A percentile compares a stretch with the other conserved stretches of the same genome.
phyloP scores from a whole-genome alignment of 1,284 basidiomycete genomes.

The Sanghuangporus weigelae region DNA sequence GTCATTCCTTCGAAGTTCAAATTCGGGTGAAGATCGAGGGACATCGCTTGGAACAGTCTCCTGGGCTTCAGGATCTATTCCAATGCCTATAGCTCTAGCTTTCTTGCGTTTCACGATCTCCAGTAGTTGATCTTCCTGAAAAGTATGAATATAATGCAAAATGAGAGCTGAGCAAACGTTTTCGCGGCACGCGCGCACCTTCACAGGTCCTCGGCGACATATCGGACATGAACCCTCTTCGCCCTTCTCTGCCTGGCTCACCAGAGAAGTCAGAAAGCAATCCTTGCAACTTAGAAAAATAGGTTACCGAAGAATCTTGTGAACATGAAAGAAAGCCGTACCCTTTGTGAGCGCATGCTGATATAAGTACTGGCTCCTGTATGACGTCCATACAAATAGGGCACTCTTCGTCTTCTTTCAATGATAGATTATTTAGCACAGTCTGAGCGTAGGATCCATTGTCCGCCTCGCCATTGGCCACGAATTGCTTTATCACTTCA shows the following conservation, averaged over 20 bases:
- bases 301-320: not conserved
- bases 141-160: not conserved
- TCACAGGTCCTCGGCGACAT: slow-evolving; percentile 62
- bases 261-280: slow-evolving; percentile 70
- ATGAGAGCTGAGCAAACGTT: not conserved
- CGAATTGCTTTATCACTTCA: slow-evolving; percentile 58
- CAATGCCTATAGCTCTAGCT: not conserved
- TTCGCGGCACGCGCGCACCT: slow-evolving; percentile 31
- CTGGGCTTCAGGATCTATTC: slow-evolving; percentile 15
- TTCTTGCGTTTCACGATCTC: slow-evolving; percentile 48
- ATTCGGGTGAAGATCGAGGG: slow-evolving; percentile 37
- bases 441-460: slow-evolving; percentile 56
- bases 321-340: slow-evolving; percentile 29
- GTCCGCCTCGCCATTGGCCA: slow-evolving; percentile 29
- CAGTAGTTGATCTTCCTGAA: slow-evolving; percentile 51
- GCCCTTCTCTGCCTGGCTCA: slow-evolving; percentile 56
- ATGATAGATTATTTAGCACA: slow-evolving; percentile 55
- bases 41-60: slow-evolving; percentile 31
- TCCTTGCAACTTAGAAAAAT: slow-evolving; percentile 65
- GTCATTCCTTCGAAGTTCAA: slow-evolving; percentile 72
- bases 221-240: slow-evolving; percentile 70
- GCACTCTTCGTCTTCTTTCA: slow-evolving; percentile 53
- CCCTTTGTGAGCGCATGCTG: slow-evolving; percentile 76
- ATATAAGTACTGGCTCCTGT: slow-evolving; percentile 67
- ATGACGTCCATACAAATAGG: slow-evolving; percentile 78